A percentile compares a stretch with the other conserved stretches of the same genome.
Evolutionary conservation across 1,139 yeast species (phyloP).

Genomic region (Yamadazyma sp.): DNA sequence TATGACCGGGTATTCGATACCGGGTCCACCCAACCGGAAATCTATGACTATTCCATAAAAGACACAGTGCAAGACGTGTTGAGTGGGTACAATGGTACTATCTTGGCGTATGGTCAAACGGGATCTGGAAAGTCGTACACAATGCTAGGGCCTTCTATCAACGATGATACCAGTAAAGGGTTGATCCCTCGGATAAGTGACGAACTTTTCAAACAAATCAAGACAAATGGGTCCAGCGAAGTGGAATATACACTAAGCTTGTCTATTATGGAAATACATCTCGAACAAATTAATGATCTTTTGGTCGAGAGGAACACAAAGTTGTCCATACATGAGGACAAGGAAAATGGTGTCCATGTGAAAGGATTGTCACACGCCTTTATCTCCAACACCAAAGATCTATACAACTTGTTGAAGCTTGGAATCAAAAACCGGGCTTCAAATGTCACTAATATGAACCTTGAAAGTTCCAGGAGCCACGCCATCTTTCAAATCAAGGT

Average conservation of each 20-base stretch:
- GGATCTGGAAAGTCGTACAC: conserved; percentile 87
- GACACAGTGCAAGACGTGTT: conserved; percentile 68
- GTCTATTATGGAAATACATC: conserved; percentile 78
- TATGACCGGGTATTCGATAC: conserved; percentile 69
- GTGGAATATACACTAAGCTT: conserved; percentile 69
- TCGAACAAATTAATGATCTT: conserved; percentile 75
- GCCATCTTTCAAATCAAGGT: conserved; percentile 72
- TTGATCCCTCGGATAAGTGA: conserved; percentile 74
- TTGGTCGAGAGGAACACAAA: conserved; percentile 28
- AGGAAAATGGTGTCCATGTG: conserved; percentile 66
- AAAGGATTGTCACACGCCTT: conserved; percentile 64
- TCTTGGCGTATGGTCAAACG: conserved; percentile 86
- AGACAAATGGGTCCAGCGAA: conserved; percentile 43
- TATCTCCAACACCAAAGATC: conserved; percentile 59
- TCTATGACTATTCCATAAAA: conserved; percentile 60
- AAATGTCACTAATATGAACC: conserved; percentile 70
- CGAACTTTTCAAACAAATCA: conserved; percentile 58
- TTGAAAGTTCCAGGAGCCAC: conserved; percentile 79
- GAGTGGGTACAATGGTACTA: conserved; percentile 81
- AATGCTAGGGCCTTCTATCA: conserved; percentile 69
- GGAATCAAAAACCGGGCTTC: conserved; percentile 60
- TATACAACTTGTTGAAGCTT: conserved; percentile 52
- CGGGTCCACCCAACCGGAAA: conserved; percentile 51
- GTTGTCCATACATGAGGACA: conserved; percentile 66
- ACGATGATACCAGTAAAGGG: conserved; percentile 46